These are phyloP conservation scores for Coemansia sp. DNA, from an alignment of 192 early-diverging fungal genomes.

Conservation along the genomic window DNA sequence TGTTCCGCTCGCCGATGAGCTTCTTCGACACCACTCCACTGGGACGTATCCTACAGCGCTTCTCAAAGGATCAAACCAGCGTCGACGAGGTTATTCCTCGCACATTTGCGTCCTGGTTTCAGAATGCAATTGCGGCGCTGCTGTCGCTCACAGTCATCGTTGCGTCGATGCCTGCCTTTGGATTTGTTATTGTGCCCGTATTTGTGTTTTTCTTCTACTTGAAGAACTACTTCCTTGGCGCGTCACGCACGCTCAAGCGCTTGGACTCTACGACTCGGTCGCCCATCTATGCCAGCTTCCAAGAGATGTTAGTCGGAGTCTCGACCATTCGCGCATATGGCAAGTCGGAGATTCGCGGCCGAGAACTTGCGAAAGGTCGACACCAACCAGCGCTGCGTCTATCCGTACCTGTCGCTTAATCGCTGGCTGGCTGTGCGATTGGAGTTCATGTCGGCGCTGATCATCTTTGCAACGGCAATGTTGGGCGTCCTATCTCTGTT, in stretches of 20 bases:
- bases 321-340: conserved; percentile 69
- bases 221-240: conserved; percentile 66
- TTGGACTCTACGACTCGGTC: conserved; percentile 73
- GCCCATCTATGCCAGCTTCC: conserved; percentile 70
- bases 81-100: conserved; percentile 75
- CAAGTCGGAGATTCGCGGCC: conserved; percentile 63
- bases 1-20: conserved; percentile 66
- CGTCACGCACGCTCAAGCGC: conserved; percentile 77
- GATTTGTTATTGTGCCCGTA: conserved; percentile 58
- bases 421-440: conserved; percentile 75
- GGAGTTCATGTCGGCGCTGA: conserved; percentile 77
- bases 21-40: conserved; percentile 77
- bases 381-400: conserved; percentile 78
- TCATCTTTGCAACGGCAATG: conserved; percentile 79
- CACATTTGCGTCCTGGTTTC: conserved; percentile 59
- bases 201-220: conserved; percentile 54
- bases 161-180: conserved; percentile 54
- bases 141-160: conserved; percentile 54
- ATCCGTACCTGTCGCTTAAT: conserved; percentile 68
- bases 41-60: conserved; percentile 87
- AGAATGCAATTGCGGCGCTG: conserved; percentile 30
- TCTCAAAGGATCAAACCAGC: conserved; percentile 84
- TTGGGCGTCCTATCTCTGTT: conserved; percentile 69
- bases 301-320: conserved; percentile 62
- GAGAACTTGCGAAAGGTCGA: conserved; percentile 79